Evolutionary conservation across 345 rosid species (phyloP).

Genomic region (Syzygium aromaticum): DNA sequence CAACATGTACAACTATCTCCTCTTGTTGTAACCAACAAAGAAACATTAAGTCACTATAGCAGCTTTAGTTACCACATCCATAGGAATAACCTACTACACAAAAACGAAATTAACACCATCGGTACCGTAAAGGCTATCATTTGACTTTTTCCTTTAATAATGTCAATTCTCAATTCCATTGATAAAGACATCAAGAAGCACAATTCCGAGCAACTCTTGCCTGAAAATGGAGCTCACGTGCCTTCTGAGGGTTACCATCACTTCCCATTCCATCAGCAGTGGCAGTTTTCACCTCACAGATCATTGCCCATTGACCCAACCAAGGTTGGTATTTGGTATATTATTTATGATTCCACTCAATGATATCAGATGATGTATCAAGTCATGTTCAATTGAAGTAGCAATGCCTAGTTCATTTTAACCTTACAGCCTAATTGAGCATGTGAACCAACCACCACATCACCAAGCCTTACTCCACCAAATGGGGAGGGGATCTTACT

Average conservation of each 20-base stretch:
- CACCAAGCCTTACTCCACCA: background rate
- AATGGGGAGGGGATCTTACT: background rate
- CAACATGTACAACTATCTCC: background rate
- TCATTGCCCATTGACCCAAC: background rate
- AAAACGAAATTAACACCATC: background rate
- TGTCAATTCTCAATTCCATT: background rate
- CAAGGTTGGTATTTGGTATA: background rate
- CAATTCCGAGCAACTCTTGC: background rate
- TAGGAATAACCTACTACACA: background rate
- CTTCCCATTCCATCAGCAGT: background rate
- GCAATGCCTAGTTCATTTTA: background rate
- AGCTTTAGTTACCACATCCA: background rate
- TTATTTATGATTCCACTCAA: background rate
- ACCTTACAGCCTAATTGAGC: background rate
- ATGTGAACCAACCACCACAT: background rate
- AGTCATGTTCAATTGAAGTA: background rate
- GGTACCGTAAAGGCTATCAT: background rate
- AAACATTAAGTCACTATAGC: background rate
- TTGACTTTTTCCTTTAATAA: background rate
- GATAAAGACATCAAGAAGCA: background rate
- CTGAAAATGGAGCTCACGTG: background rate
- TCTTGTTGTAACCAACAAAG: background rate
- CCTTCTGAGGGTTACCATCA: background rate
- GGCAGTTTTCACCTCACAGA: background rate
- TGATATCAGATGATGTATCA: background rate